Conservation (phyloP, 495 filamentous ascomycete genomes). For the Astrothelium subdiscretum region DNA sequence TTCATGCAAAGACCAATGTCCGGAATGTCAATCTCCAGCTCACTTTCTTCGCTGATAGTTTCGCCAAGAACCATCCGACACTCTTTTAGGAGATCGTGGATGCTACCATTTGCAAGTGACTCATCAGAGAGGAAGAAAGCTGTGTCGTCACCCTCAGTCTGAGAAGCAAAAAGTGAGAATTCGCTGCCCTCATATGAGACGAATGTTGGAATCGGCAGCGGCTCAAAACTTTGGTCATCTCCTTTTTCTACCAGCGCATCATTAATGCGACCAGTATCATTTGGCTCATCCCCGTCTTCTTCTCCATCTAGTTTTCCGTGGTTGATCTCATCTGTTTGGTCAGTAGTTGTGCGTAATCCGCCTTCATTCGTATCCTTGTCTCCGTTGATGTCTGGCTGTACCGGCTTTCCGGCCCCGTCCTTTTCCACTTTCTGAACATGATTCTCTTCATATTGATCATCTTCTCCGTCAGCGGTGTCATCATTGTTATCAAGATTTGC, state of each 20-base stretch:
- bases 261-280: slow-evolving; percentile 9
- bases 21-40: slow-evolving; percentile 57
- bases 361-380: neutral
- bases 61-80: slow-evolving; percentile 56
- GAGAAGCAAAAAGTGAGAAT: slow-evolving; percentile 61
- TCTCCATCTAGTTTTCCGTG: slow-evolving; percentile 9
- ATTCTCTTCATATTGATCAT: slow-evolving; percentile 18
- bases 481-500: slow-evolving; percentile 33
- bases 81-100: slow-evolving; percentile 50
- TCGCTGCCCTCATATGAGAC: slow-evolving; percentile 55
- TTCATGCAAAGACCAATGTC: slow-evolving; percentile 56
- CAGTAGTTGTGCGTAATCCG: neutral
- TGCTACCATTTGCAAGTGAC: slow-evolving; percentile 41
- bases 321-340: slow-evolving; percentile 1
- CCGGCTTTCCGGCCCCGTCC: slow-evolving; percentile 11
- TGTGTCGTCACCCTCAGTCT: slow-evolving; percentile 51
- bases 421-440: slow-evolving; percentile 15
- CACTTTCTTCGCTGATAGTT: slow-evolving; percentile 54
- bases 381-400: slow-evolving; percentile 4
- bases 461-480: slow-evolving; percentile 31
- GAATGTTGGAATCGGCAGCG: slow-evolving; percentile 39
- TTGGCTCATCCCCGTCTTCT: slow-evolving; percentile 20
- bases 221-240: neutral
- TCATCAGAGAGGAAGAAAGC: slow-evolving; percentile 65
- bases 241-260: neutral